A percentile compares a stretch with the other conserved stretches of the same genome.
phyloP scores from a whole-genome alignment of 1,139 yeast species.

The Kurtzmaniella natalensis region DNA sequence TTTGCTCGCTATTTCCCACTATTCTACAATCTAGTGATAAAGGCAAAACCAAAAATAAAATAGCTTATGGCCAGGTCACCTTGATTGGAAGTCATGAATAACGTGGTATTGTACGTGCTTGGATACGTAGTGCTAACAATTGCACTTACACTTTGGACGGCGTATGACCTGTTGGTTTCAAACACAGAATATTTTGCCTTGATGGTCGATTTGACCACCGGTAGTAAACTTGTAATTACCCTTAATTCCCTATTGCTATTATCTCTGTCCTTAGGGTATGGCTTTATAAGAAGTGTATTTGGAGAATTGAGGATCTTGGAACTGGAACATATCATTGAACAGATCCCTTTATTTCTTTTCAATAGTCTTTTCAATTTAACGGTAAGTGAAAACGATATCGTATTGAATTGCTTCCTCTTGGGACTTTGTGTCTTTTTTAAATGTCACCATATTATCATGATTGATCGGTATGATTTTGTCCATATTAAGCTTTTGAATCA shows the following conservation, averaged over 20 bases:
- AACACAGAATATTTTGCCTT: constrained; percentile 26
- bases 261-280: constrained; percentile 35
- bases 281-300: constrained; percentile 52
- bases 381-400: constrained; percentile 49
- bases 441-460: constrained; percentile 70
- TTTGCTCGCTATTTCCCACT: too few species aligned
- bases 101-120: constrained; percentile 17
- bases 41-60: too few species aligned
- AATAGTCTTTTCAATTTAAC: constrained; percentile 64
- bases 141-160: constrained; percentile 23
- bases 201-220: constrained; percentile 31
- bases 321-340: constrained; percentile 69
- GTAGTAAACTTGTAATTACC: constrained; percentile 28
- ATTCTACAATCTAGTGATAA: too few species aligned
- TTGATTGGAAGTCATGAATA: constrained; percentile 6
- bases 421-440: constrained; percentile 51
- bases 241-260: constrained; percentile 33
- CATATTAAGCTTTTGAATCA: constrained; percentile 32
- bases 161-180: constrained; percentile 21
- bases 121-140: constrained; percentile 23
- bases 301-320: constrained; percentile 77
- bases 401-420: constrained; percentile 41
- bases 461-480: constrained; percentile 57
- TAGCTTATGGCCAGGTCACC: constrained; percentile 1
- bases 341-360: constrained; percentile 53